phyloP scores from a whole-genome alignment of 345 rosid genomes.

The Dipteronia sinensis region DNA sequence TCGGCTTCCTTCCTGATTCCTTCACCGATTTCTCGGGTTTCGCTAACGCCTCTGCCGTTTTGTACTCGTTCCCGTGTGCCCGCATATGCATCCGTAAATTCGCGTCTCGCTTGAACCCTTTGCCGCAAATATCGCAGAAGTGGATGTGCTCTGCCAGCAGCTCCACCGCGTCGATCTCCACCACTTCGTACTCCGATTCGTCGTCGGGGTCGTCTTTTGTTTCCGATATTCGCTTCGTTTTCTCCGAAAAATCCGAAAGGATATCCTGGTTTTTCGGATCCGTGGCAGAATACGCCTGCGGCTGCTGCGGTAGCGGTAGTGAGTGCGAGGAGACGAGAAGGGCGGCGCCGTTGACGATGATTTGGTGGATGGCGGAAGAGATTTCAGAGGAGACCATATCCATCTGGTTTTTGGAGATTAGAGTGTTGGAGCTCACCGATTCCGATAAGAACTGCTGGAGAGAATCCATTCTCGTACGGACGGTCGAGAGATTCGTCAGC shows the following conservation, averaged over 20 bases:
- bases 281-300: neutral
- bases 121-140: conserved; percentile 71
- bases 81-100: conserved; percentile 84
- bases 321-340: conserved; percentile 37
- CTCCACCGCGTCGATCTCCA: conserved; percentile 68
- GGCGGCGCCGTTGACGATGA: conserved; percentile 53
- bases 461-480: conserved; percentile 47
- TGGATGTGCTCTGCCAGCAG: conserved; percentile 66
- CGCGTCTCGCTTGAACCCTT: conserved; percentile 80
- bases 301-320: neutral
- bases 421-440: conserved; percentile 40
- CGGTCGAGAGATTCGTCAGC: conserved; percentile 39
- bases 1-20: conserved; percentile 16
- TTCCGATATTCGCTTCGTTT: conserved; percentile 12
- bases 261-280: neutral
- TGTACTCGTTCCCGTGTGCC: conserved; percentile 73
- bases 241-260: neutral
- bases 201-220: conserved; percentile 15
- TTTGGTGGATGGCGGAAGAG: conserved; percentile 50
- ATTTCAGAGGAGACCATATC: conserved; percentile 53
- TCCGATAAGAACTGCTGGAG: conserved; percentile 42
- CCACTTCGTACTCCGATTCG: conserved; percentile 33
- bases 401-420: conserved; percentile 45
- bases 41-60: conserved; percentile 60
- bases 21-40: conserved; percentile 31